Conservation (phyloP, 345 rosid genomes). For the Salix caprea region DNA sequence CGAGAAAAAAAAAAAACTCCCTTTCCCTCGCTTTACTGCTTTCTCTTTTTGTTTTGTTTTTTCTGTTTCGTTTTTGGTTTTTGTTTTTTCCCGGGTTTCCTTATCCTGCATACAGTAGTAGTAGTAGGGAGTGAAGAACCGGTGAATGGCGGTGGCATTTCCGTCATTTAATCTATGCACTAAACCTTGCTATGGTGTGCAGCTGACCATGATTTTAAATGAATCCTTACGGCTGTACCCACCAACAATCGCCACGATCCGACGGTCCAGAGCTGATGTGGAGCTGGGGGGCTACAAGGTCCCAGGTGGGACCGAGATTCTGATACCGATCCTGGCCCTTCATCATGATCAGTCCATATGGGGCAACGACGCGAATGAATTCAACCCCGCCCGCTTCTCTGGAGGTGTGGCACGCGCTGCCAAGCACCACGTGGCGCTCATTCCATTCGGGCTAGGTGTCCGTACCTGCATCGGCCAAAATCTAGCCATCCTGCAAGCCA, state of each 20-base stretch:
- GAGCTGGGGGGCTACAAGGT: slow-evolving; percentile 48
- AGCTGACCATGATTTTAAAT: slow-evolving; percentile 56
- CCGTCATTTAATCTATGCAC: background rate
- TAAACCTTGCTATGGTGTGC: background rate
- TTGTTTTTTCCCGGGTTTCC: no score
- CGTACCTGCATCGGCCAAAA: slow-evolving; percentile 68
- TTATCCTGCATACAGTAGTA: background rate
- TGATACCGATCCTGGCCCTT: slow-evolving; percentile 40
- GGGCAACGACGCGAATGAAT: slow-evolving; percentile 63
- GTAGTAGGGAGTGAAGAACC: background rate
- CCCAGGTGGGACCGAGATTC: slow-evolving; percentile 44
- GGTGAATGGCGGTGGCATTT: background rate
- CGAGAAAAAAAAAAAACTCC: no score
- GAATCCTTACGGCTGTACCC: slow-evolving; percentile 67
- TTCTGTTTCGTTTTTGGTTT: no score
- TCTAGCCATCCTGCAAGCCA: slow-evolving; percentile 56
- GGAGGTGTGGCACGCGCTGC: slow-evolving; percentile 63
- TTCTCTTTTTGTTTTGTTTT: background rate
- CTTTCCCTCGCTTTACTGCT: background rate
- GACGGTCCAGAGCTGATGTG: slow-evolving; percentile 40
- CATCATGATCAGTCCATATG: slow-evolving; percentile 52
- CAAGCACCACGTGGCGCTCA: slow-evolving; percentile 46
- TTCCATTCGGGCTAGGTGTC: slow-evolving; percentile 62
- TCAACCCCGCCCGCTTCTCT: slow-evolving; percentile 59
- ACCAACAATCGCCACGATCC: slow-evolving; percentile 32